Conservation (phyloP, 2,329 filamentous ascomycete species). For the Talaromyces verruculosus region DNA sequence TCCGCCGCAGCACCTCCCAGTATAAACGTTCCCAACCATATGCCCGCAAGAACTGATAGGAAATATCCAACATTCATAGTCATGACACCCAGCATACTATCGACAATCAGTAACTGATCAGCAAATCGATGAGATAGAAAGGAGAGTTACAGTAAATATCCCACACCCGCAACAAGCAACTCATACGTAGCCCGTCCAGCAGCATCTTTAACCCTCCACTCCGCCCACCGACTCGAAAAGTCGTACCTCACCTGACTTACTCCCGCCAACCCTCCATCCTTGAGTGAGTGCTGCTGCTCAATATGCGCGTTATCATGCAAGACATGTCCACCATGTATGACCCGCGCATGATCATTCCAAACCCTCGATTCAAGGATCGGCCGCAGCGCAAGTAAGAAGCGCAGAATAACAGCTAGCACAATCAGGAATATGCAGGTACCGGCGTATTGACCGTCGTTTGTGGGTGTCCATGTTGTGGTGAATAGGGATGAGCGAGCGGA, state of each 20-base stretch:
- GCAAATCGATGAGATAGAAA: conserved; percentile 36
- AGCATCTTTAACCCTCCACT: conserved; percentile 77
- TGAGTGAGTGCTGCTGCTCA: conserved; percentile 2
- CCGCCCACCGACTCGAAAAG: conserved; percentile 25
- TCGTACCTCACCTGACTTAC: conserved; percentile 22
- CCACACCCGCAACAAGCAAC: conserved; percentile 70
- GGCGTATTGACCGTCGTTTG: conserved; percentile 69
- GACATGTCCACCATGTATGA: conserved; percentile 3
- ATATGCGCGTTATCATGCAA: neutral
- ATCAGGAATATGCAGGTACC: conserved; percentile 91
- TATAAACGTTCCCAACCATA: conserved; percentile 79
- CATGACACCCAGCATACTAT: conserved; percentile 89
- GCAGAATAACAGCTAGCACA: conserved; percentile 67
- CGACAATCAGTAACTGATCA: neutral
- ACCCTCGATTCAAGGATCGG: conserved; percentile 49
- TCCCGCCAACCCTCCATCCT: neutral
- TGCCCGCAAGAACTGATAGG: conserved; percentile 69
- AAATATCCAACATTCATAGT: conserved; percentile 85
- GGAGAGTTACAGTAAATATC: conserved; percentile 76
- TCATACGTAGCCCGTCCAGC: conserved; percentile 68
- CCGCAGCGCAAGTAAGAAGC: conserved; percentile 70
- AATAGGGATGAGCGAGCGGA: conserved; percentile 63
- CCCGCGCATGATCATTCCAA: conserved; percentile 26
- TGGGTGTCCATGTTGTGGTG: conserved; percentile 71
- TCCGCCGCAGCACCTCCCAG: conserved; percentile 54